Percentiles rank a stretch among this genome's conserved stretches.
phyloP scores from a whole-genome alignment of 495 filamentous ascomycete genomes.

The Xylaria grammica region DNA sequence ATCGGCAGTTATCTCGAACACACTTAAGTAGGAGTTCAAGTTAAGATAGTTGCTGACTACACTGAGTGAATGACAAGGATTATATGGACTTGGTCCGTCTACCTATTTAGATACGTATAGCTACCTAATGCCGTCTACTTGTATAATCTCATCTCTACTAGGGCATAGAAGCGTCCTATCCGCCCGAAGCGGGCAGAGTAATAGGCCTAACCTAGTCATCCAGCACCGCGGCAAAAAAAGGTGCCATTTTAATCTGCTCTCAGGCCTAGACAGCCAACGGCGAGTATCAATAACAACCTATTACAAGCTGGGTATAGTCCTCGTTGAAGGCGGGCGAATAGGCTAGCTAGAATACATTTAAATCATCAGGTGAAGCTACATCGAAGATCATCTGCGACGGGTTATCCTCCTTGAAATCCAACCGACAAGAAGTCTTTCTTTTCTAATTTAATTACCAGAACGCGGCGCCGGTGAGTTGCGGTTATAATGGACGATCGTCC shows the following conservation, averaged over 20 bases:
- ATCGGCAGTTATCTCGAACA: too few species aligned
- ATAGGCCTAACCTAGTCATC: neutral
- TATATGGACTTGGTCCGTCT: too few species aligned
- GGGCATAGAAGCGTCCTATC: slow-evolving; percentile 1
- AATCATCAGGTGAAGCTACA: too few species aligned
- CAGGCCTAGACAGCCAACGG: neutral
- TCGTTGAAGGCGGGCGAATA: slow-evolving; percentile 2
- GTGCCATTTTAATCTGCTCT: neutral
- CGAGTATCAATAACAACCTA: neutral
- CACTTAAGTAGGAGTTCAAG: too few species aligned
- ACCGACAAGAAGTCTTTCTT: too few species aligned
- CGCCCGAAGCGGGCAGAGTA: neutral
- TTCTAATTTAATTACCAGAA: too few species aligned
- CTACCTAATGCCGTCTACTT: too few species aligned
- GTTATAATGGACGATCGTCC: neutral
- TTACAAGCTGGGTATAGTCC: slow-evolving; percentile 1
- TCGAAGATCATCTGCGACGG: neutral
- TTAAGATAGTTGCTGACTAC: too few species aligned
- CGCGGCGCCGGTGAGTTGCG: neutral
- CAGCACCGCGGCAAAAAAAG: slow-evolving; percentile 1
- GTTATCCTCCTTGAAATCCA: neutral
- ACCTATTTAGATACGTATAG: too few species aligned
- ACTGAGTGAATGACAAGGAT: too few species aligned
- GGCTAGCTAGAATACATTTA: too few species aligned
- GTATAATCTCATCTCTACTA: slow-evolving; percentile 1